A percentile compares a stretch with the other conserved stretches of the same genome.
Evolutionary conservation across 352 stramenopile species (phyloP).

Genomic region (Phytophthora pinifolia): DNA sequence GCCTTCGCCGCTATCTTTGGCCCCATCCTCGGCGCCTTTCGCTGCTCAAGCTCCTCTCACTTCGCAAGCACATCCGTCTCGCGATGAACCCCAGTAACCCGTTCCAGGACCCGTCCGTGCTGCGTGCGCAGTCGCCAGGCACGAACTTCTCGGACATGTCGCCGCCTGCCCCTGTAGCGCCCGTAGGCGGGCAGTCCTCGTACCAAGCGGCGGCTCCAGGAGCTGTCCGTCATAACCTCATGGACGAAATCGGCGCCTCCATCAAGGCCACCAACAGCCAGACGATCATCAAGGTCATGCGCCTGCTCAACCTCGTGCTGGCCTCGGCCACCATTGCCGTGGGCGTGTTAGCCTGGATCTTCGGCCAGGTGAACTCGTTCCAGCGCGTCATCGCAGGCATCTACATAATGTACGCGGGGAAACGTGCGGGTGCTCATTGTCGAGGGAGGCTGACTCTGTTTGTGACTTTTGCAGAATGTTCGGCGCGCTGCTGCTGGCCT

Average conservation of each 20-base stretch:
- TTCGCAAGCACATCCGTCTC: slow-evolving; percentile 12
- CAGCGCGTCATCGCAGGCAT: slow-evolving; percentile 84
- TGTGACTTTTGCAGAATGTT: slow-evolving; percentile 62
- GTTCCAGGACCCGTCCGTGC: slow-evolving; percentile 47
- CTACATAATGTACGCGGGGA: slow-evolving; percentile 79
- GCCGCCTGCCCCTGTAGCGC: slow-evolving; percentile 38
- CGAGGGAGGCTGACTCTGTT: not conserved
- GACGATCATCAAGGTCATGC: slow-evolving; percentile 83
- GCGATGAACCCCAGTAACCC: slow-evolving; percentile 36
- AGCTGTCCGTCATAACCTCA: slow-evolving; percentile 58
- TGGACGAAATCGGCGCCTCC: slow-evolving; percentile 79
- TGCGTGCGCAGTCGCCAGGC: slow-evolving; percentile 33
- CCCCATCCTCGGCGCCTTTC: not conserved
- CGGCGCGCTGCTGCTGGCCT: slow-evolving; percentile 70
- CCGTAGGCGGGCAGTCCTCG: slow-evolving; percentile 17
- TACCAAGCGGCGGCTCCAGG: slow-evolving; percentile 37
- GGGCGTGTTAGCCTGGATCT: slow-evolving; percentile 79
- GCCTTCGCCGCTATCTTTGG: slow-evolving; percentile 13
- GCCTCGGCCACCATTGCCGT: slow-evolving; percentile 67
- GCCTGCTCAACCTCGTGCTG: slow-evolving; percentile 73
- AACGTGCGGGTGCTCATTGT: not conserved
- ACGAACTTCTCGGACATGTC: slow-evolving; percentile 36
- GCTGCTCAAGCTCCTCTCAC: slow-evolving; percentile 6
- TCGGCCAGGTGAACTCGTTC: slow-evolving; percentile 73
- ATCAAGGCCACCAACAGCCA: slow-evolving; percentile 86